Conservation (phyloP, 148 eudicot species). For the Arbutus unedo region DNA sequence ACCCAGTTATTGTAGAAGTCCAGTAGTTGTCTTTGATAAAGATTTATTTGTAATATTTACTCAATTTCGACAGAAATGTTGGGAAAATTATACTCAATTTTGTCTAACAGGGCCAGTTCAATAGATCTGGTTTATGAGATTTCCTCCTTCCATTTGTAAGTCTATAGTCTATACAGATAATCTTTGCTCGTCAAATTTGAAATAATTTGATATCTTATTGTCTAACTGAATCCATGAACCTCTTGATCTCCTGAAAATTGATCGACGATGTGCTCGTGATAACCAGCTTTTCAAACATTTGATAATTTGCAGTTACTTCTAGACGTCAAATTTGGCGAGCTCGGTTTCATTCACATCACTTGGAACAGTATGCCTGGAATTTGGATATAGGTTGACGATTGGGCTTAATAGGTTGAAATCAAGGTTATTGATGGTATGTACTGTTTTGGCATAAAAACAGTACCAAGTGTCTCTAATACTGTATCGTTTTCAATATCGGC, state of each 20-base stretch:
- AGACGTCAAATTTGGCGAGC: not conserved
- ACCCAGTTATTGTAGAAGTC: not conserved
- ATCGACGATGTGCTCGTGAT: not conserved
- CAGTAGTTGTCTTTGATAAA: not conserved
- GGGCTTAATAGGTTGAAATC: not conserved
- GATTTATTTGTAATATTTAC: not conserved
- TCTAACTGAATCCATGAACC: not conserved
- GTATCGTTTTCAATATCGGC: too few species aligned
- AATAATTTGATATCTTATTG: not conserved
- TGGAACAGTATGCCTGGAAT: not conserved
- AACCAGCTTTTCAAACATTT: not conserved
- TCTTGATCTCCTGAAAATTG: not conserved
- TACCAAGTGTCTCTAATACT: too few species aligned
- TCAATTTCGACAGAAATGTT: not conserved
- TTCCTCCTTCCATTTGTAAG: too few species aligned
- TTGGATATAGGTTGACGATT: not conserved
- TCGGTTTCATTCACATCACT: not conserved
- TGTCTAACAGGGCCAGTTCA: not conserved
- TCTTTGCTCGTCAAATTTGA: too few species aligned
- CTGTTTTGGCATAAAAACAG: too few species aligned
- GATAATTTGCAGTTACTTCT: not conserved
- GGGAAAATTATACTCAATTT: not conserved
- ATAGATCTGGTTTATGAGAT: too few species aligned
- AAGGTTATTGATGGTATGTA: not conserved
- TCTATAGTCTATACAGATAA: too few species aligned